Evolutionary conservation across 441 rosid genomes (phyloP), one percentile per base, ranked within the genome.

Genomic region (Eutrema salsugineum): DNA sequence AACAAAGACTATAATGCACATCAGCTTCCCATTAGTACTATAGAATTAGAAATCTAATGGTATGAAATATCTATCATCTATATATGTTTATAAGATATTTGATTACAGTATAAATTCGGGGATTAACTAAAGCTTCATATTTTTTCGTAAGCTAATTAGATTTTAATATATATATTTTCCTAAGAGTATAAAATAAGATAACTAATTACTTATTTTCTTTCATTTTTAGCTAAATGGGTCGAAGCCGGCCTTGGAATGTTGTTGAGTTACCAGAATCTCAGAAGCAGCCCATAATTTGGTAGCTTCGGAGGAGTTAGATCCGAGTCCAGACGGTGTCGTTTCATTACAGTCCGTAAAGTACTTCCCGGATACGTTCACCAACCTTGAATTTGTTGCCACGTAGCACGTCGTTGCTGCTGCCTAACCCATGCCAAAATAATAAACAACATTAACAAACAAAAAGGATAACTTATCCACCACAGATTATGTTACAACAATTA

Each of bases 381-480:
- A 35, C 73, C 86, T 82, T 27, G 88, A 87, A 76, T 85, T 81
- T 2, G 91, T 78, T 8, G 93, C 95, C 20, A 85, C 95, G 75
- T 84, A 93, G 73, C 95, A 90, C 4, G 97, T 90, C 20, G 96
- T 88, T 4, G 98, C 94, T 11, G 96, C 98, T 54, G 93, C 97
- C 97, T 91, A 68, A 63, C 32, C 40, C 63, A 75, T 61, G 42
- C 63, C 73, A 75, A 53, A 60, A 66, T 20, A 20, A 20, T 20
- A 20, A 15, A 14, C 12, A 47, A 5, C 35, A 19, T 61, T 61
- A 28, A 43, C 8, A 63, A 42, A 17, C 16, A 10, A 24, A 42
- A 35, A 56, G 43, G 15, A 40, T 8, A 57, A 46, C 15, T 22
- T 47, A 46, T 51, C 56, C 74, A 75, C 28, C 28, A 66, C 30